These are phyloP conservation scores for Aspergillus ruber DNA, from an alignment of 2,329 filamentous ascomycete genomes.

Conservation along the genomic window DNA sequence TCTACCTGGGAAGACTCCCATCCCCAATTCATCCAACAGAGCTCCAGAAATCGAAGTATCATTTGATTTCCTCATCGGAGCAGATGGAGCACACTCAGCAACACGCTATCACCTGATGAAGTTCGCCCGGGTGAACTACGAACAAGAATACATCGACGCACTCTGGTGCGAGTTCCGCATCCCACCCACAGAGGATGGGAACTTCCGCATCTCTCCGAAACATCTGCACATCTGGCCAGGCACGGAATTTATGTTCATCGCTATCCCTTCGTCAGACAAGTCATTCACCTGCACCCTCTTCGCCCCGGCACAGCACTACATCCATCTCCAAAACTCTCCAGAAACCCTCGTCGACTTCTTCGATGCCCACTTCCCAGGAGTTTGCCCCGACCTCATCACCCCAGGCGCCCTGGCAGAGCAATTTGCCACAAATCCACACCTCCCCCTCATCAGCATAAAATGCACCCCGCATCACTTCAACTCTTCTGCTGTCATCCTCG, in stretches of 20 bases:
- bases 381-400: constrained; percentile 55
- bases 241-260: constrained; percentile 95
- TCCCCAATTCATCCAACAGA: constrained; percentile 35
- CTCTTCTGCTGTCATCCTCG: constrained; percentile 73
- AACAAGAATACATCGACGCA: constrained; percentile 92
- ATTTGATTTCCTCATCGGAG: constrained; percentile 93
- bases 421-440: constrained; percentile 76
- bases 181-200: constrained; percentile 45
- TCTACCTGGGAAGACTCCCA: constrained; percentile 24
- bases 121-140: constrained; percentile 79
- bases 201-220: constrained; percentile 79
- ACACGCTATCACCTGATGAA: constrained; percentile 95
- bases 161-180: constrained; percentile 97
- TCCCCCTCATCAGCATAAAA: constrained; percentile 90
- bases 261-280: constrained; percentile 80
- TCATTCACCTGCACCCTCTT: constrained; percentile 96
- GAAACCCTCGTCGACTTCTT: constrained; percentile 77
- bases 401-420: constrained; percentile 63
- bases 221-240: constrained; percentile 98
- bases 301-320: constrained; percentile 65
- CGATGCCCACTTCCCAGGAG: constrained; percentile 76
- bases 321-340: constrained; percentile 58
- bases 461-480: constrained; percentile 80
- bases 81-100: constrained; percentile 90
- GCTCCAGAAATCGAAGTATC: constrained; percentile 67